Base-by-base conservation (phyloP, 2,329 filamentous ascomycete genomes). In the Penicillium sp. region DNA sequence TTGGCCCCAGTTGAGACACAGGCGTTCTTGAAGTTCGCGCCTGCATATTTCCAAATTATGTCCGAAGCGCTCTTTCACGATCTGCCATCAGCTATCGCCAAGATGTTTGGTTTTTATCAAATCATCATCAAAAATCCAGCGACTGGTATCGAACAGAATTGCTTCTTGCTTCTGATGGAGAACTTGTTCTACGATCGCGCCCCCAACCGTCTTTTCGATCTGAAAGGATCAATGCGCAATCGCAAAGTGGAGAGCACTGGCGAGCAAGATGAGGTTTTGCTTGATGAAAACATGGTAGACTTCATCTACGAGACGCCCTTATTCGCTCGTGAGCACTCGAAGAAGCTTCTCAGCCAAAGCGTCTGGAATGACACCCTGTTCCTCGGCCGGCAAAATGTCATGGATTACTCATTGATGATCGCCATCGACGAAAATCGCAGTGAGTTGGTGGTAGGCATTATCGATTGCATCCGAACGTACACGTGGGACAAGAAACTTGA, bases 401-500 rank as follows among this genome's bases (percentile, higher is more conserved):
- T 98, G 93, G 93, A 98, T 71, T 98, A 98, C 72, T 93, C 86
- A 25, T 79, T 98, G 39, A 98, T 98, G 93, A 90, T 96, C 46
- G 94, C 91, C 0, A 94, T 98, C 39, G 91, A 98, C 62, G 93
- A 96, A 66, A 78, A 79, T 34, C 81, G 83, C 54, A 90, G 91
- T 61, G 91, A 98, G 70, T 81, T 98, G 11, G 89, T 97, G 11
- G 90, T 98, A 2, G 93, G 93, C 4, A 97, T 98, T 62, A 97
- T 98, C 55, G 91, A 98, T 67, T 97, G 93, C 67, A 97, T 98
- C 57, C 83, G 93, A 47, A 98, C 93, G 0, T 98, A 97, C 66
- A 98, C 93, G 0, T 98, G 93, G 90, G 93, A 98, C 74, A 98
- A 98, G 77, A 96, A 96, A 66, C 80, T 98, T n/a, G 93, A 98